These are phyloP conservation scores for Novymonas esmeraldas DNA, from an alignment of 208 protist species.

Conservation along the genomic window DNA sequence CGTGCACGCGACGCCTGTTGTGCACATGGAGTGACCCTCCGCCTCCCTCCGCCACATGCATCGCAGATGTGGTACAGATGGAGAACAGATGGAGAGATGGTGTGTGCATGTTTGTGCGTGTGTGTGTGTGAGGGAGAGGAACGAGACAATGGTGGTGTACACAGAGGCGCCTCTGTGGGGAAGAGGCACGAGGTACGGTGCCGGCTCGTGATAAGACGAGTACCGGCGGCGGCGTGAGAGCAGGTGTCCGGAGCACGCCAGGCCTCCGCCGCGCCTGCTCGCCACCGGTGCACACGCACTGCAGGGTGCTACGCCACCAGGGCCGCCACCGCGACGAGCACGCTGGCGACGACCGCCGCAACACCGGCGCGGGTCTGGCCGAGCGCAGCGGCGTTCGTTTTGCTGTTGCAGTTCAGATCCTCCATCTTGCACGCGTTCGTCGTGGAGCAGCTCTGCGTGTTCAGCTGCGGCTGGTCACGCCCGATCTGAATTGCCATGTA, in stretches of 20 bases:
- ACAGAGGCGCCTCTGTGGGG: not conserved
- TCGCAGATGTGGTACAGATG: not conserved
- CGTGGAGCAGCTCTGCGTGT: constrained; percentile 14
- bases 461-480: constrained; percentile 20
- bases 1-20: too few relatives aligned
- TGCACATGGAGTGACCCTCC: too few relatives aligned
- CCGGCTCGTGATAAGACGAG: not conserved
- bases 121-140: not conserved
- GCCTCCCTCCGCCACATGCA: too few relatives aligned
- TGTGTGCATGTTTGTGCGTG: not conserved
- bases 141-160: not conserved
- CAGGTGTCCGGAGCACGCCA: too few relatives aligned
- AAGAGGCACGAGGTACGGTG: not conserved
- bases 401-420: constrained; percentile 14
- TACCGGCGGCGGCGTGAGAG: too few relatives aligned
- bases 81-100: not conserved
- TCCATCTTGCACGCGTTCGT: constrained; percentile 16
- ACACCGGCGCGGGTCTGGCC: constrained; percentile 3
- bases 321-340: constrained; percentile 5
- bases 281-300: not conserved
- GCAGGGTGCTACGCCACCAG: constrained; percentile 11
- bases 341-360: constrained; percentile 13
- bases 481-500: constrained; percentile 14
- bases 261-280: too few relatives aligned
- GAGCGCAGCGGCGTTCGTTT: constrained; percentile 2